phyloP scores from a whole-genome alignment of 2,329 filamentous ascomycete species.

The Teratosphaeria gauchensis region DNA sequence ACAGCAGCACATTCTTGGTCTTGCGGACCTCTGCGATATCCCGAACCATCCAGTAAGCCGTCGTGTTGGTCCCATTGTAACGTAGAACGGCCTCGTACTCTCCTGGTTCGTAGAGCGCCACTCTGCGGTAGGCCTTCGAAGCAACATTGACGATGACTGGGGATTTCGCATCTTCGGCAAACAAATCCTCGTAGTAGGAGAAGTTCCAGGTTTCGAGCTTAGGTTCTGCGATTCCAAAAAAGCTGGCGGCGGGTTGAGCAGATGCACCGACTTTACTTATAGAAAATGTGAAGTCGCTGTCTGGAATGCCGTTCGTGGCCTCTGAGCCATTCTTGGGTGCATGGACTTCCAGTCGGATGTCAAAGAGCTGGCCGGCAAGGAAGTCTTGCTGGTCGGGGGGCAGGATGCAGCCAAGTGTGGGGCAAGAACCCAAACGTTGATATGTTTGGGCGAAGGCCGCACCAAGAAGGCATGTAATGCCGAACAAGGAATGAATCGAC shows the following conservation, averaged over 20 bases:
- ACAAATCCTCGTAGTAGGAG: conserved; percentile 70
- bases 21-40: conserved; percentile 59
- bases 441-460: conserved; percentile 40
- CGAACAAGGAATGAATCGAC: background rate
- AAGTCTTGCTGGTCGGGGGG: conserved; percentile 63
- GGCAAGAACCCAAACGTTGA: conserved; percentile 46
- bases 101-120: conserved; percentile 69
- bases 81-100: conserved; percentile 66
- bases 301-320: conserved; percentile 55
- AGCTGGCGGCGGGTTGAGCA: conserved; percentile 49
- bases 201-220: conserved; percentile 73
- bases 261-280: conserved; percentile 55
- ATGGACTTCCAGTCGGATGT: conserved; percentile 69
- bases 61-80: conserved; percentile 62
- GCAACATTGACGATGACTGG: conserved; percentile 71
- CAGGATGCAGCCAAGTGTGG: conserved; percentile 45
- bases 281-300: conserved; percentile 66
- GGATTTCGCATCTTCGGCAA: conserved; percentile 59
- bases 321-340: conserved; percentile 59
- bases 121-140: conserved; percentile 65
- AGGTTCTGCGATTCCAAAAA: conserved; percentile 62
- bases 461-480: background rate
- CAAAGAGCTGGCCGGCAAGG: conserved; percentile 73
- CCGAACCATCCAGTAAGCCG: conserved; percentile 67
- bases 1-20: conserved; percentile 73